A percentile compares a stretch with the other conserved stretches of the same genome.
These are phyloP conservation scores for Tolypocladium tropicale DNA, from an alignment of 2,329 filamentous ascomycete genomes.

Conservation along the genomic window DNA sequence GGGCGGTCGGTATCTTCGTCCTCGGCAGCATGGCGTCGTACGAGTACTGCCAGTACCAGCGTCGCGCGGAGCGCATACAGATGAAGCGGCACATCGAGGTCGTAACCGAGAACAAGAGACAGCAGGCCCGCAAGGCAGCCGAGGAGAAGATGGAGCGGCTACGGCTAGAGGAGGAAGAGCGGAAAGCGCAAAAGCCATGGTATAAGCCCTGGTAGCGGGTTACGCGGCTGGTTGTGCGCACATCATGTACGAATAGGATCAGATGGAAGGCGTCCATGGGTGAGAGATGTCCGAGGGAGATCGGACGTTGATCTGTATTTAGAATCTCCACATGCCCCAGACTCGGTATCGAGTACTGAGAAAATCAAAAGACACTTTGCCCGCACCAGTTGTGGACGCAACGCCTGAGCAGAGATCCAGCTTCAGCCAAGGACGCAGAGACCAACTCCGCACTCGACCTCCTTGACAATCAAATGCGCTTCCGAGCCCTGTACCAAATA, in stretches of 20 bases:
- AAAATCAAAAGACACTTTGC: not conserved
- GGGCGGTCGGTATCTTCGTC: constrained; percentile 72
- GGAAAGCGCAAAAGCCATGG: constrained; percentile 33
- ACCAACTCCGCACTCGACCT: not conserved
- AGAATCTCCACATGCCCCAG: not conserved
- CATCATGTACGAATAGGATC: not conserved
- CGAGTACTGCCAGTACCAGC: constrained; percentile 72
- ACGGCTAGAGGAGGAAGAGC: constrained; percentile 19
- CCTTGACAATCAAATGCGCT: not conserved
- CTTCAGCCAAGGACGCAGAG: not conserved
- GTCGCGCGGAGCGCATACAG: constrained; percentile 65
- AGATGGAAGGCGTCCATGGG: not conserved
- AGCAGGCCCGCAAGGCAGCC: constrained; percentile 32
- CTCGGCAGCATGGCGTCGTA: constrained; percentile 61
- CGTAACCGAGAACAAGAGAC: constrained; percentile 38
- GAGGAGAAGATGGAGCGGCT: constrained; percentile 27
- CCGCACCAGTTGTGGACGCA: not conserved
- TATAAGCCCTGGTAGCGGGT: constrained; percentile 45
- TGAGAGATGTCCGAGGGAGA: not conserved
- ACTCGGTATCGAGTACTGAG: not conserved
- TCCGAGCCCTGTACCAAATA: not conserved
- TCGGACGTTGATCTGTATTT: not conserved
- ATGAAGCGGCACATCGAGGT: constrained; percentile 79
- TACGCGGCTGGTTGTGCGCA: not conserved
- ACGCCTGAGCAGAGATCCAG: not conserved